Base-by-base conservation (phyloP, 116 monocot species). In the Zostera marina region DNA sequence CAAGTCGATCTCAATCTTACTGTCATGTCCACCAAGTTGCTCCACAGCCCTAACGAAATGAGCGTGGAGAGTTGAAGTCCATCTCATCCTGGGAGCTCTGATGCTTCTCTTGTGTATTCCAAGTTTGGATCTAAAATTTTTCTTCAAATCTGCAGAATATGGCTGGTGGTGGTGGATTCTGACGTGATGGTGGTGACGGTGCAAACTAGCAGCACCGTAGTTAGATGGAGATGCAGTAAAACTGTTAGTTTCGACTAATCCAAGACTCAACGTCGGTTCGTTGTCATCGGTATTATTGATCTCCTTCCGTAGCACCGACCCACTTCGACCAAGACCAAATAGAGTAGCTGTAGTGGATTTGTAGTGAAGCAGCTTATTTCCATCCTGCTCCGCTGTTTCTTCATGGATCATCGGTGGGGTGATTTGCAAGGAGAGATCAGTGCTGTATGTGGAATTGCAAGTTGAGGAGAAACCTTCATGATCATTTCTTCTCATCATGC, bases 11-110 rank as follows among this genome's bases (percentile, higher is more conserved):
- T 47, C 13, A 47, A n/a, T 47, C 56, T 66, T 74, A 84, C 90
- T 84, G 43, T 90, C 90, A 71, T 90, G 90, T 19, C 90, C 90
- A 4, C 90, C 90, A 52, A 90, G 90, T 52, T 83, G 83, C 61
- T 88, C 83, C 3, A 89, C 89, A 22, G 89, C 89, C 17, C 73
- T 84, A 42, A 90, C 85, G 64, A 90, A 90, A 54, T 83, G 83
- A 0, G 88, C 74, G 38, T 89, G 89, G 57, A 89, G 84, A 32
- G 81, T 71, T 7, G 73, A 81, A 7, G 89, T 89, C 89, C 89
- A 89, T 62, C 89, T 67, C 89, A 89, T 83, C 73, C 89, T 84
- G 16, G 89, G 89, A 41, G 78, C 81, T 44, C 89, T 65, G 20
- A 73, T 56, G 63, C 71, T 79, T 66, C 78, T 73, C 71, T 76